Base-by-base conservation (phyloP, 2,329 filamentous ascomycete species). In the Ophiocordyceps camponoti-leonardi region DNA sequence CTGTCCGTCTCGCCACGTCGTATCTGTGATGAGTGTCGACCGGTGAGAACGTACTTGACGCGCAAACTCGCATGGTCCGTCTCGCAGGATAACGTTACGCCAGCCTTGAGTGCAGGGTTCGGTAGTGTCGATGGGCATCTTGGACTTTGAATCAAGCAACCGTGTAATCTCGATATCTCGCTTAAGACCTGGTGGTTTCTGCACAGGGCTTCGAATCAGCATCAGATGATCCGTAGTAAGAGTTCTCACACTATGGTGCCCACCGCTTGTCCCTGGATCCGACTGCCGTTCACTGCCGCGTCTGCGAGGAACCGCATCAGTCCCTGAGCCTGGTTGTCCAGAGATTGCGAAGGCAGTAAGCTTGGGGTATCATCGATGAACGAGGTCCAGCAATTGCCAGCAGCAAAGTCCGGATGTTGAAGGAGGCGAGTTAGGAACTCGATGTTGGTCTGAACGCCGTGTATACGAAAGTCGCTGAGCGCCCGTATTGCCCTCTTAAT, bases 381-480 rank as follows among this genome's bases (percentile, higher is more conserved):
- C n/a, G 90, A 96, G 7, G 92, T 98, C 90, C 90, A 98, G 78
- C 90, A 96, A 57, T 73, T 86, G 53, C 90, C 86, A 48, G 90
- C 83, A 55, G 95, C 92, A 67, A 98, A 98, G 19, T 77, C 84
- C 2, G 85, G 85, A 65, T 98, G 86, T 16, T 88, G 94, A 49
- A 98, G 78, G 42, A 98, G 75, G 46, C 90, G 94, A 42, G 85
- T 81, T 53, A 98, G 69, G 79, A 98, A 98, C 48, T 90, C 88
- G 60, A 96, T 96, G 71, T 98, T 96, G 61, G 88, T 96, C 78
- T 95, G 95, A 61, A 98, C 86, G 56, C 92, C 92, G 55, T 90
- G 86, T 56, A 98, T 90, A 61, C 92, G 83, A 81, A 98, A 96
- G 65, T 98, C 92, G 50, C 96, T 86, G 46, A 98, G 69, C 30